Percentiles rank a stretch among this genome's conserved stretches.
Conservation (phyloP, 2,329 filamentous ascomycete species). For the Trichoderma brevicompactum region DNA sequence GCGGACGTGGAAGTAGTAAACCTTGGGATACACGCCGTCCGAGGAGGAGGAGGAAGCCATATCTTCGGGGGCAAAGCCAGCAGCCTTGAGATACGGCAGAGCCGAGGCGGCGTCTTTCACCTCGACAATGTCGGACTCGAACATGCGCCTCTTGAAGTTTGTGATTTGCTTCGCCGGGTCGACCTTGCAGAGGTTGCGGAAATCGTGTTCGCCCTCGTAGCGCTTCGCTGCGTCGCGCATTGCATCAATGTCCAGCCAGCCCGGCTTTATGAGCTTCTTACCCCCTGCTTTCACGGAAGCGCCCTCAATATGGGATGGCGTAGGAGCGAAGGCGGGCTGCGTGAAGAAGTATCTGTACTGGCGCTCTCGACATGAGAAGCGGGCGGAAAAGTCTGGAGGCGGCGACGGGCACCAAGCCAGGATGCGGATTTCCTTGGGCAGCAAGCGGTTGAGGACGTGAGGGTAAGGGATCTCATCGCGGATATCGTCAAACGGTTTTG, state of each 20-base stretch:
- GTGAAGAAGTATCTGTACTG: conserved; percentile 98
- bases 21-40: conserved; percentile 55
- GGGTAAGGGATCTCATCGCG: conserved; percentile 84
- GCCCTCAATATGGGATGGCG: conserved; percentile 41
- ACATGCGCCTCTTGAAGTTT: conserved; percentile 80
- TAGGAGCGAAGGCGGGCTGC: conserved; percentile 80
- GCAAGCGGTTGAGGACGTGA: conserved; percentile 79
- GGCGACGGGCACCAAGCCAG: conserved; percentile 91
- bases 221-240: conserved; percentile 83
- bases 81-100: conserved; percentile 58
- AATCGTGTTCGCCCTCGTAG: conserved; percentile 86
- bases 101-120: conserved; percentile 60
- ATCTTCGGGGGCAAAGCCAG: conserved; percentile 41
- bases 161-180: conserved; percentile 88
- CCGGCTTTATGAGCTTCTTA: conserved; percentile 54
- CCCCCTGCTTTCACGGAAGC: conserved; percentile 22
- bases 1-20: conserved; percentile 87
- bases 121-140: conserved; percentile 76
- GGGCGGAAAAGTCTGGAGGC: conserved; percentile 80
- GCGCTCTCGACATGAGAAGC: conserved; percentile 89
- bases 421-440: conserved; percentile 87
- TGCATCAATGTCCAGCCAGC: conserved; percentile 83
- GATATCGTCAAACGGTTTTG: conserved; percentile 63
- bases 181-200: conserved; percentile 95
- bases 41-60: conserved; percentile 24